Base-by-base conservation (phyloP, 257 asterid genomes). In the Ophiorrhiza pumila region DNA sequence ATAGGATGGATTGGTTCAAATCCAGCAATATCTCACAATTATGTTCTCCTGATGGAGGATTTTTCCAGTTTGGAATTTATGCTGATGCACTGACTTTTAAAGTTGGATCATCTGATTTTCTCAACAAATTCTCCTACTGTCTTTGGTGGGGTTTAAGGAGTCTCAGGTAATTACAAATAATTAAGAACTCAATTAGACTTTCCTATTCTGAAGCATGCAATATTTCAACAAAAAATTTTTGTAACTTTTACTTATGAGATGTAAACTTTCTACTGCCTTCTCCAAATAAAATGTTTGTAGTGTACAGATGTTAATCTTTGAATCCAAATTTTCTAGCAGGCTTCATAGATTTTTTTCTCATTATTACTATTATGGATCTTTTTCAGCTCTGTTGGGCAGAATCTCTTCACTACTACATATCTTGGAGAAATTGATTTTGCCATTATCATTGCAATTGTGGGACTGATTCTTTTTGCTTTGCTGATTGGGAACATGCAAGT, bases 401-500 rank as follows among this genome's bases (percentile, higher is more conserved):
- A 83, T 76, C 91, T 90, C 15, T 1, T 66, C 7, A 90, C 96
- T 1, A 86, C 82, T 31, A 83, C 88, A 31, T 87, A 80, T 42
- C 59, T 86, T 20, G 89, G 91, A 46, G 96, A 90, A 43, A 88
- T 83, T 5, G 82, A 73, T 63, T 90, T 90, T 15, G 92, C 94
- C 32, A 84, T 88, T 64, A 70, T 79, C 68, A 83, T 86, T 37
- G 94, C 94, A 3, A 86, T 85, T 63, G 81, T 90, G 17, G 96
- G 96, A 20, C 76, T 90, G 78, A 86, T 90, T 63, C 88, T 90
- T 23, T 90, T 88, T 42, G 89, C 88, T 0, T 76, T 90, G 84
- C 89, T 90, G 29, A 90, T 90, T 46, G 96, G 96, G 32, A 90
- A 90, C 69, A 90, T 90, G 96, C 92, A 90, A 79, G 94, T 88